Evolutionary conservation across 2,329 filamentous ascomycete species (phyloP), one percentile per base, ranked within the genome.

Genomic region (Xylariales sp.): DNA sequence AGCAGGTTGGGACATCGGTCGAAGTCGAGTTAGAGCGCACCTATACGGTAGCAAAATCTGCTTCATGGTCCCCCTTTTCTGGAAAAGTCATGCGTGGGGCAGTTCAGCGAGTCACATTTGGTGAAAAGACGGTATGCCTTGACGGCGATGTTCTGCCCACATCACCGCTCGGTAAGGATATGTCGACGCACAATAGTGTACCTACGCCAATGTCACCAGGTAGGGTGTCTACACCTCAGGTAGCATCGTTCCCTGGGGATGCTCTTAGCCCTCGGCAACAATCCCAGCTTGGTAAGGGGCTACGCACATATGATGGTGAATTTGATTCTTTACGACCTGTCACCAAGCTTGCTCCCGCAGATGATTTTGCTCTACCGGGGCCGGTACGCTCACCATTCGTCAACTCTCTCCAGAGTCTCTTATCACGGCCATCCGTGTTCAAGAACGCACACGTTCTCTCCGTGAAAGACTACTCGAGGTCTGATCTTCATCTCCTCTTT

Each of bases 401-500:
- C 65, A 85, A 90, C 41, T 87, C 89, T 5, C 82, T 98, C 39
- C 85, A 88, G 56, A 87, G 93, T 68, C 85, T 97, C 53, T 84
- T 98, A 28, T 86, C 91, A 34, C 89, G 88, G 74, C 81, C 85
- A 62, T 97, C 94, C 2, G 87, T 91, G 0, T 97, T 98, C 86
- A 97, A 94, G 82, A 90, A 93, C 75, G 89, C 93, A 71, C 93
- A 97, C 76, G 92, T 99, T 54, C 84, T 97, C 55, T 97, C 95
- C 0, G 96, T 99, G 73, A 92, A 92, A 78, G 92, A 97, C 78
- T 97, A 97, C 84, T 90, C 85, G 56, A 91, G 94, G 54, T 87
- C 92, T 18, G 95, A 99, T 76, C 86, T 99, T 57, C 96, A 98
- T 80, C 83, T 97, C 69, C 89, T 99, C 56, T 98, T 99, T 85